phyloP scores from a whole-genome alignment of 352 stramenopile genomes.

The Globisporangium emineosum region DNA sequence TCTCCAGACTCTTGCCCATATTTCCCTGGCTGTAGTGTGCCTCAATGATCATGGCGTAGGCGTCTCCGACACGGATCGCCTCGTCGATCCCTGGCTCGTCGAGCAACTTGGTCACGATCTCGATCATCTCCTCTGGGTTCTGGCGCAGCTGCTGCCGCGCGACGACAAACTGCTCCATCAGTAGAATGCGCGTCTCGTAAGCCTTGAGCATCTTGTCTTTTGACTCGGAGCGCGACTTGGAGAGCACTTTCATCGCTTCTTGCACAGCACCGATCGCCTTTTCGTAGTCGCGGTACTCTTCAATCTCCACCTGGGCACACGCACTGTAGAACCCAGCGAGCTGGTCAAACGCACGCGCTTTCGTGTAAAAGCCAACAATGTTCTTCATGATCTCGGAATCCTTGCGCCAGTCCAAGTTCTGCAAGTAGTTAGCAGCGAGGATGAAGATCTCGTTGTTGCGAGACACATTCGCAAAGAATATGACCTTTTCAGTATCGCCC shows the following conservation, averaged over 20 bases:
- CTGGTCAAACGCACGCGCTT: constrained; percentile 90
- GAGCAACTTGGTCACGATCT: constrained; percentile 79
- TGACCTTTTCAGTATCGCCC: constrained; percentile 93
- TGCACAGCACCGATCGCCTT: constrained; percentile 90
- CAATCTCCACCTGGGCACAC: constrained; percentile 91
- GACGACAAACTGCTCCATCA: constrained; percentile 87
- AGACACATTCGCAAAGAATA: constrained; percentile 93
- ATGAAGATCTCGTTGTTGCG: constrained; percentile 94
- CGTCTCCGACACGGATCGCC: constrained; percentile 88
- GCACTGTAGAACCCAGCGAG: constrained; percentile 90
- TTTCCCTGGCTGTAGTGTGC: constrained; percentile 69
- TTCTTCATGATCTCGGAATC: constrained; percentile 90
- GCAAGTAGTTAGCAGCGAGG: constrained; percentile 94
- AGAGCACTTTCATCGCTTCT: constrained; percentile 85
- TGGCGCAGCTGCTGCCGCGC: constrained; percentile 56
- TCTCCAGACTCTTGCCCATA: constrained; percentile 55
- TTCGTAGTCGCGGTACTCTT: constrained; percentile 94
- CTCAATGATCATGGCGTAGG: constrained; percentile 85
- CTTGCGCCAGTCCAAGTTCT: constrained; percentile 93
- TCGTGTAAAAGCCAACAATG: constrained; percentile 94
- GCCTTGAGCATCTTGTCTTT: constrained; percentile 67
- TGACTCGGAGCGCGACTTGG: constrained; percentile 63
- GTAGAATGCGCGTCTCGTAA: constrained; percentile 56
- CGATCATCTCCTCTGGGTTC: constrained; percentile 67
- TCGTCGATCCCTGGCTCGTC: constrained; percentile 81